Evolutionary conservation across 129 eudicot genomes (phyloP).

Genomic region (Pseudognaphalium luteoalbum): DNA sequence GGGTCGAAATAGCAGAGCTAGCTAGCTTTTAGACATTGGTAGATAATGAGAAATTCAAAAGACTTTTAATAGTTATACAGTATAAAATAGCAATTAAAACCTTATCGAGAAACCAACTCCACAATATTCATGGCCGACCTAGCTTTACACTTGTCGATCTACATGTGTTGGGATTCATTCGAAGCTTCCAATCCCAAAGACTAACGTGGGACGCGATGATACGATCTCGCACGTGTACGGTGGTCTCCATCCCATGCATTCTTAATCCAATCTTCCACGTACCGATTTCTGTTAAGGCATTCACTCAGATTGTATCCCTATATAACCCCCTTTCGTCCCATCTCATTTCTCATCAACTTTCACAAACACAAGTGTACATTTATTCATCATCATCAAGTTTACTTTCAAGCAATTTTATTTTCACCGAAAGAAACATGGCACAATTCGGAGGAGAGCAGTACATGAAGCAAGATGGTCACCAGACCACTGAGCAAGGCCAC

Average conservation of each 20-base stretch:
- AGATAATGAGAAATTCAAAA: too few relatives aligned
- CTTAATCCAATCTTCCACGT: background rate
- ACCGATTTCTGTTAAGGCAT: background rate
- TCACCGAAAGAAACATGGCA: conserved; percentile 19
- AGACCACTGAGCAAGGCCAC: conserved; percentile 10
- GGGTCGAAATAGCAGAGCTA: too few relatives aligned
- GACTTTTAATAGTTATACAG: background rate
- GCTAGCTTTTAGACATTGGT: too few relatives aligned
- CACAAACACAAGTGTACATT: too few relatives aligned
- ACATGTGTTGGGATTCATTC: background rate
- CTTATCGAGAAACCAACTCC: background rate
- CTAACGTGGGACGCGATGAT: conserved; percentile 17
- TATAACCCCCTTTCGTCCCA: conserved; percentile 21
- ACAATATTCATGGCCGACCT: background rate
- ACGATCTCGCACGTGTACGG: conserved; percentile 30
- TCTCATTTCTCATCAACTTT: conserved; percentile 30
- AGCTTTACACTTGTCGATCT: conserved; percentile 19
- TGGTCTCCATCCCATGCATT: conserved; percentile 26
- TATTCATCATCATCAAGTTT: too few relatives aligned
- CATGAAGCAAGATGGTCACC: conserved; percentile 22
- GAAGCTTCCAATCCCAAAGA: background rate
- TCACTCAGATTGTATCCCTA: background rate
- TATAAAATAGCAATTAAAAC: background rate
- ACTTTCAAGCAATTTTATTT: background rate
- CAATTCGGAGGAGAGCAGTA: conserved; percentile 32